Base-by-base conservation (phyloP, 306 rosid genomes). In the Astragalus membranaceus region DNA sequence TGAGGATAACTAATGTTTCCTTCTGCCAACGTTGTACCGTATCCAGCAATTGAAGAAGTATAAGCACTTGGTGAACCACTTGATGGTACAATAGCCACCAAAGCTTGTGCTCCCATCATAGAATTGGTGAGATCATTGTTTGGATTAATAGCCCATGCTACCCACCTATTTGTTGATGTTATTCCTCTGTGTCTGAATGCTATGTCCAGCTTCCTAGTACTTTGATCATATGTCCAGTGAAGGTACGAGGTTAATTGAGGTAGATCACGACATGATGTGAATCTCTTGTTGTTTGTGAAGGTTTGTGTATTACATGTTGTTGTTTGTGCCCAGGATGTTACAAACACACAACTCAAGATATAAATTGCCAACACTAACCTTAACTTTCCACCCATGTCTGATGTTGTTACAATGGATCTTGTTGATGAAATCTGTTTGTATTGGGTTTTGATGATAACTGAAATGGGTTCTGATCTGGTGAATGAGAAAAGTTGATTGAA, bases 141-240 rank as follows among this genome's bases (percentile, higher is more conserved):
- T 3, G 88, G 87, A 41, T 92, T 87, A 12, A 92, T 84, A 3
- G 87, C 97, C 96, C 97, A 92, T 0, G 96, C 33, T 1, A 87
- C 91, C 93, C 97, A 92, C 3, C 5, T 81, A 41, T 44, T 4
- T 5, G 85, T 39, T n/a, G 80, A 5, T 0, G 85, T 12, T 35
- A 82, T 51, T 6, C 79, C 82, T 0, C 20, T 13, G 50, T 79
- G 91, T 15, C 93, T 63, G 83, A 70, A 92, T 3, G 96, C 97
- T 5, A 92, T 67, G 5, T 72, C 67, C 12, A 92, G 87, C 16
- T 46, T 70, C 0, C 85, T 80, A 0, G 93, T 60, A 6, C 68
- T 1, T 16, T 64, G 43, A 0, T 78, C 54, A 44, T 55, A 82
- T 26, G 47, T 85, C 97, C 94, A 89, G 48, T 92, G 87, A 30